Evolutionary conservation across 23 red algal species (phyloP).

Genomic region (Gracilariopsis chorda): DNA sequence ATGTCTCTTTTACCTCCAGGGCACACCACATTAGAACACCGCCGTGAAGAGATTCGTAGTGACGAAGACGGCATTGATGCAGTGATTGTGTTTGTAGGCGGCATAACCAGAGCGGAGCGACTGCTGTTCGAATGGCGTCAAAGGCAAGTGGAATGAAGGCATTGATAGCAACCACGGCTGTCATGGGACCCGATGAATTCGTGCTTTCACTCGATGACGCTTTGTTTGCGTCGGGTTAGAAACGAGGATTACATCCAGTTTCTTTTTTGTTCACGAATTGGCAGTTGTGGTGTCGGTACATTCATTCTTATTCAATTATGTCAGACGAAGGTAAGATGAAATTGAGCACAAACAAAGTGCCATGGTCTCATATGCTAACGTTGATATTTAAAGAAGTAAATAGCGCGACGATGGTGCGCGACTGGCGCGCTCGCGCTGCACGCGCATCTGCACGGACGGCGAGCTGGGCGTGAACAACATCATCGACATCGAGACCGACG

Average conservation of each 20-base stretch:
- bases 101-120: conserved; percentile 58
- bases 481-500: no score
- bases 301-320: no score
- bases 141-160: conserved; percentile 28
- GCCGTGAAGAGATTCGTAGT: neutral
- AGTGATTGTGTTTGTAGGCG: conserved; percentile 64
- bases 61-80: conserved; percentile 34
- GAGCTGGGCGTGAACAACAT: no score
- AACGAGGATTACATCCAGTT: neutral
- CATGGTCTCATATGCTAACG: no score
- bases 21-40: conserved; percentile 57
- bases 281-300: no score
- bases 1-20: conserved; percentile 63
- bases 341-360: no score
- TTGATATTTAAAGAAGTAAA: no score
- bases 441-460: no score
- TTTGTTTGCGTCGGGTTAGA: neutral
- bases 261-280: no score
- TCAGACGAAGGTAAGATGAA: no score
- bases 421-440: no score
- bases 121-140: conserved; percentile 43
- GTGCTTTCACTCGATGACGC: conserved; percentile 38
- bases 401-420: no score
- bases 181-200: conserved; percentile 65
- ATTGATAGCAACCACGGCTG: conserved; percentile 63